Evolutionary conservation across 225 moss, liverwort and hornwort genomes (phyloP), one percentile per base, ranked within the genome.

Genomic region (Pseudisothecium myosuroides): DNA sequence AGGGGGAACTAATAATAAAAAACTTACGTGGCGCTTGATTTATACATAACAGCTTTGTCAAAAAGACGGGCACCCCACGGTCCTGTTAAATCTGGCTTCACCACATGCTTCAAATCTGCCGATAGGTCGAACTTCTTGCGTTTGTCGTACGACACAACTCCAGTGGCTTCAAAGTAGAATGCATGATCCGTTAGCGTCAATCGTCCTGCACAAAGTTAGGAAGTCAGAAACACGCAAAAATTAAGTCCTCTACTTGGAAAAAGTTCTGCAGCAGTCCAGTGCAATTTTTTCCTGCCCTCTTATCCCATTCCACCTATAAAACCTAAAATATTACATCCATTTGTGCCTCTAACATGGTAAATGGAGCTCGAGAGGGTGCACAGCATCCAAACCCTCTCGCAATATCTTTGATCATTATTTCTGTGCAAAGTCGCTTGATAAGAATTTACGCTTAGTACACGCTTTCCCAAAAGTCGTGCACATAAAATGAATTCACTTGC

Each of bases 31-130:
- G 92, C 95, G 86, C 84, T 94, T 89, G 98, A 99, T 91, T 96
- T 99, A 89, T 99, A 99, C 98, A 99, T 95, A 37, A 99, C 96
- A 82, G 98, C 98, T 88, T 97, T 99, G 88, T 99, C 98, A 90
- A 99, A 99, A 75, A 99, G 95, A 68, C 98, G 95, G 58, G 98
- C 97, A 89, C 98, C 98, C 98, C 98, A 99, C 12, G 98, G 98
- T 82, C 98, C 98, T 85, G 98, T 99, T 79, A 99, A 92, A 85
- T 95, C 98, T 72, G 98, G 98, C 91, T 96, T 99, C 80, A 99
- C 96, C 76, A 93, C 90, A 85, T 99, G 98, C 86, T 94, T 95
- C 52, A 96, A 94, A 92, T 99, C 98, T 87, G 96, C 95, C 67
- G 97, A 96, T 28, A 99, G 89, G 86, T 96, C 98, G 81, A 96